Evolutionary conservation across 768 basidiomycete genomes (phyloP).

Genomic region (Hirschioporus abietinus): DNA sequence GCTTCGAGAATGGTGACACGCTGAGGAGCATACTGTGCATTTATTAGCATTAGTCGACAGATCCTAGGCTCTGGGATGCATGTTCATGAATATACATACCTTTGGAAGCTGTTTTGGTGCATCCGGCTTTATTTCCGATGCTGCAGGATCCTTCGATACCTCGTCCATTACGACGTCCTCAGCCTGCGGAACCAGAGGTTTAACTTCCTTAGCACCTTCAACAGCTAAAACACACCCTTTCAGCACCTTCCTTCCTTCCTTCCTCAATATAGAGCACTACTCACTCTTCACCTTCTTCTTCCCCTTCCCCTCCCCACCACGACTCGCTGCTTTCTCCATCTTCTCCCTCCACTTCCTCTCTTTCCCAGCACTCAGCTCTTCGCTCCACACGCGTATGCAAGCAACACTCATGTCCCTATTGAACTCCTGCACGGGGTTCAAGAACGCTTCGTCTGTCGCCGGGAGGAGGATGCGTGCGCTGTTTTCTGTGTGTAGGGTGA

Average conservation of each 20-base stretch:
- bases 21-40: constrained; percentile 46
- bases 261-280: constrained; percentile 13
- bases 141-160: neutral
- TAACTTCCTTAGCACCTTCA: neutral
- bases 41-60: neutral
- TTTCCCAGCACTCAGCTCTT: constrained; percentile 59
- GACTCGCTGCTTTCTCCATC: constrained; percentile 41
- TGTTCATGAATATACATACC: neutral
- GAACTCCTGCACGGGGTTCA: constrained; percentile 98
- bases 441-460: constrained; percentile 67
- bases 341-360: constrained; percentile 51
- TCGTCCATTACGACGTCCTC: neutral
- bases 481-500: constrained; percentile 76
- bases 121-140: constrained; percentile 2
- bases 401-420: constrained; percentile 93
- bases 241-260: neutral
- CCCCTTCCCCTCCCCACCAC: constrained; percentile 24
- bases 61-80: neutral
- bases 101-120: neutral
- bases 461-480: constrained; percentile 75
- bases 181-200: neutral
- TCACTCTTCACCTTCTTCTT: constrained; percentile 44
- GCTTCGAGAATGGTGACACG: constrained; percentile 85
- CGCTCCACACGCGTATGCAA: constrained; percentile 86
- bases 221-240: neutral